Evolutionary conservation across 2,329 filamentous ascomycete species (phyloP), one percentile per base, ranked within the genome.

Genomic region (Penicillium sp.): DNA sequence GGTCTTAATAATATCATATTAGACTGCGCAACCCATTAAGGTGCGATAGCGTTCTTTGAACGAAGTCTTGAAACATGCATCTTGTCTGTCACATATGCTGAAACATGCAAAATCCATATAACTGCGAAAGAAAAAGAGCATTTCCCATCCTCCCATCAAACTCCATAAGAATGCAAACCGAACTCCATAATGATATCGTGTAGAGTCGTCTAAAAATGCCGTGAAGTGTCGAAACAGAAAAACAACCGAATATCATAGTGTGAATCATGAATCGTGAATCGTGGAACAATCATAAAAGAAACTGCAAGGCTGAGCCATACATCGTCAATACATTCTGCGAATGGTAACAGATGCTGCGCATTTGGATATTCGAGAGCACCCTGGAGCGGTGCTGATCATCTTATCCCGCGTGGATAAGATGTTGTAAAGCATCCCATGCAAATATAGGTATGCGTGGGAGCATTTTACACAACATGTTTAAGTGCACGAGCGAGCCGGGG

Each of bases 401-500:
- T 44, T 23, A 29, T 36, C 31, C 16, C n/a, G 13, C 10, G 16
- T 13, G 21, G 27, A 19, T 41, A 47, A 47, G 34, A 33, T 38
- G n/a, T 13, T 27, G 10, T 34, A 21, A 29, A 47, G 36, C 34
- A 43, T 29, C 48, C 49, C 21, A 29, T 39, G 15, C 27, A 47
- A 6, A 34, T 23, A 40, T 1, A 27, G 8, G 40, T 29, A 45
- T 34, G 41, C 27, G 6, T n/a, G 48, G 16, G 34, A 33, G 43
- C 25, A 38, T 27, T 16, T 31, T 48, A 4, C 38, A 50, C 23
- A 10, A 23, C 29, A 11, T 8, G 46, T 16, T 63, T 61, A 73
- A 38, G 65, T 62, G 44, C 67, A 69, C 13, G 73, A 74, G 23
- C 68, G 71, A 48, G 74, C 70, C 40, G 73, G 73, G 19, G 70